These are phyloP conservation scores for Hordeum pubiflorum DNA, from an alignment of 202 grass and related monocot species.

Conservation along the genomic window DNA sequence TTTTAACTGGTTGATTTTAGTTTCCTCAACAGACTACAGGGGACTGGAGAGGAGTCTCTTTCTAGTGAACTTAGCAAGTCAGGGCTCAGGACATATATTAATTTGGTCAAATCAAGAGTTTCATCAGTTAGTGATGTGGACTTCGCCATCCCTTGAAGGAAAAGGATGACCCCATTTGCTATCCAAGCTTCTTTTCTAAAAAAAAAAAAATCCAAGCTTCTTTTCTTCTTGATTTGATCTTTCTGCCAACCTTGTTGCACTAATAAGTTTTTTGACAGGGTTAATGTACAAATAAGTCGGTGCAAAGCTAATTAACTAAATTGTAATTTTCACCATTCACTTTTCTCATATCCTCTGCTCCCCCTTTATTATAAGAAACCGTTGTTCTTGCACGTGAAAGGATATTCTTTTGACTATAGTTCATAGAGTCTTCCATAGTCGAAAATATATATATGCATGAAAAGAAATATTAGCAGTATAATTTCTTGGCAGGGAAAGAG, in stretches of 20 bases:
- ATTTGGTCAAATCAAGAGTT: slow-evolving; percentile 29
- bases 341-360: not conserved
- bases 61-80: slow-evolving; percentile 18
- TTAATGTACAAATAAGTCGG: not conserved
- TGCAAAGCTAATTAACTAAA: slow-evolving; percentile 24
- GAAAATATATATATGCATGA: not conserved
- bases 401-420: not conserved
- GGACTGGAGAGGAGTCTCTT: slow-evolving; percentile 19
- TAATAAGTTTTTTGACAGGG: not conserved
- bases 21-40: slow-evolving; percentile 18
- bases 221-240: not conserved
- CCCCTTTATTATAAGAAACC: slow-evolving; percentile 19
- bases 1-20: not conserved
- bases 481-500: not conserved
- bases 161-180: slow-evolving; percentile 10
- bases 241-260: not conserved
- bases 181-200: no score
- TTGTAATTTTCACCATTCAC: slow-evolving; percentile 10
- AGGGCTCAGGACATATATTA: not conserved
- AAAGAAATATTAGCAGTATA: not conserved
- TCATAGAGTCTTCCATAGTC: not conserved
- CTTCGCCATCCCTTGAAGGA: slow-evolving; percentile 10
- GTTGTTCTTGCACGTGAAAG: not conserved
- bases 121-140: slow-evolving; percentile 23
- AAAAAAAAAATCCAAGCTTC: no score